Conservation (phyloP, 306 rosid genomes). For the Chamaecrista fasciculata region DNA sequence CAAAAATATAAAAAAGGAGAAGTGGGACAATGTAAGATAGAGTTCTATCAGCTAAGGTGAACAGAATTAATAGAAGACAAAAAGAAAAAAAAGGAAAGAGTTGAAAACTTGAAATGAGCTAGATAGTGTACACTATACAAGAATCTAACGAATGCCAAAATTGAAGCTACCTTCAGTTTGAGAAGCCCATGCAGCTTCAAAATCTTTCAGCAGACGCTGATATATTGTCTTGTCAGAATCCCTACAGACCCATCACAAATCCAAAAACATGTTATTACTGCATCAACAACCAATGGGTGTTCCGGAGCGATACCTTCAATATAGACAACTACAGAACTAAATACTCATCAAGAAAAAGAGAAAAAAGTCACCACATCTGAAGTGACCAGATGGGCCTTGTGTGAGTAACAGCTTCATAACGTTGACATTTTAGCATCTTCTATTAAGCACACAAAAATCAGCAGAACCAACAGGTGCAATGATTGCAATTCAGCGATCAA, state of each 20-base stretch:
- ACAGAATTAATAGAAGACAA: neutral
- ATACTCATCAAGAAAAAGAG: slow-evolving; percentile 4
- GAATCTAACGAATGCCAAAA: slow-evolving; percentile 8
- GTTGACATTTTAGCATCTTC: too few relatives aligned
- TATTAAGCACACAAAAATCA: neutral
- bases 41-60: slow-evolving; percentile 15
- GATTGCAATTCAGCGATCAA: slow-evolving; percentile 2
- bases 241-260: slow-evolving; percentile 42
- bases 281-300: slow-evolving; percentile 10
- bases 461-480: slow-evolving; percentile 9
- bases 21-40: neutral
- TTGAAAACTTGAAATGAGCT: too few relatives aligned
- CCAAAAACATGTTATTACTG: neutral
- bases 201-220: slow-evolving; percentile 80
- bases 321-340: neutral
- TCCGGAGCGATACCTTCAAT: slow-evolving; percentile 13
- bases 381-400: slow-evolving; percentile 3
- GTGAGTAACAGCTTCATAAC: slow-evolving; percentile 14
- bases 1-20: neutral
- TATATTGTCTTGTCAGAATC: slow-evolving; percentile 85
- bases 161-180: slow-evolving; percentile 76
- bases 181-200: slow-evolving; percentile 78
- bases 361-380: slow-evolving; percentile 4
- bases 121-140: slow-evolving; percentile 5
- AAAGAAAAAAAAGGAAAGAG: neutral